Percentiles rank a stretch among this genome's conserved stretches.
These are phyloP conservation scores for Backusella parvicylindrica DNA, from an alignment of 192 early-diverging fungal genomes.

Conservation along the genomic window DNA sequence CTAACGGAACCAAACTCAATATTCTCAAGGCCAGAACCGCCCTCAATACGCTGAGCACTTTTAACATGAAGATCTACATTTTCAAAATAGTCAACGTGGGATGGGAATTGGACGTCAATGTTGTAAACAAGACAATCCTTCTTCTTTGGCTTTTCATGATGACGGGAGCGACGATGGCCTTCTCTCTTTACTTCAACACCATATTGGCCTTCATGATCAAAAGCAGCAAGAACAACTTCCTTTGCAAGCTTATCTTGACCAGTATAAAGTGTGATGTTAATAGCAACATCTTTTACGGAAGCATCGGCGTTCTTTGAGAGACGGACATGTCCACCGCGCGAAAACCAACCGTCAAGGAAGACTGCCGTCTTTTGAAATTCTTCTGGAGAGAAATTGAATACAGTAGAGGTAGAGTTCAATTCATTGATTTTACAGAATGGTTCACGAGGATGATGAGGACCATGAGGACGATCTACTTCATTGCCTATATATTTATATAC, in stretches of 20 bases:
- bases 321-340: constrained; percentile 1
- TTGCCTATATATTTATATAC: not conserved
- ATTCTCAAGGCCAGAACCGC: not conserved
- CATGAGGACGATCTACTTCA: not conserved
- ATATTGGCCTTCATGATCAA: constrained; percentile 26
- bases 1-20: constrained; percentile 21
- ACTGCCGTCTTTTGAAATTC: constrained; percentile 18
- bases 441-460: not conserved
- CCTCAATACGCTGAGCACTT: constrained; percentile 4
- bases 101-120: constrained; percentile 24
- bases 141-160: not conserved
- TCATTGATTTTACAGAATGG: constrained; percentile 13
- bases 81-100: constrained; percentile 10
- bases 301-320: not conserved
- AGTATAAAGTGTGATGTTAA: constrained; percentile 17
- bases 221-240: constrained; percentile 5
- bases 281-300: constrained; percentile 1
- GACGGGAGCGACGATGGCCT: not conserved
- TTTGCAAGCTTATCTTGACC: constrained; percentile 7
- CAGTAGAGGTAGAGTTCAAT: not conserved
- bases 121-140: constrained; percentile 17
- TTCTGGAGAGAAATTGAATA: constrained; percentile 25
- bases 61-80: constrained; percentile 12
- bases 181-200: constrained; percentile 21
- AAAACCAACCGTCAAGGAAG: constrained; percentile 15